A percentile compares a stretch with the other conserved stretches of the same genome.
phyloP scores from a whole-genome alignment of 2,329 filamentous ascomycete genomes.

The Colletotrichum filicis region DNA sequence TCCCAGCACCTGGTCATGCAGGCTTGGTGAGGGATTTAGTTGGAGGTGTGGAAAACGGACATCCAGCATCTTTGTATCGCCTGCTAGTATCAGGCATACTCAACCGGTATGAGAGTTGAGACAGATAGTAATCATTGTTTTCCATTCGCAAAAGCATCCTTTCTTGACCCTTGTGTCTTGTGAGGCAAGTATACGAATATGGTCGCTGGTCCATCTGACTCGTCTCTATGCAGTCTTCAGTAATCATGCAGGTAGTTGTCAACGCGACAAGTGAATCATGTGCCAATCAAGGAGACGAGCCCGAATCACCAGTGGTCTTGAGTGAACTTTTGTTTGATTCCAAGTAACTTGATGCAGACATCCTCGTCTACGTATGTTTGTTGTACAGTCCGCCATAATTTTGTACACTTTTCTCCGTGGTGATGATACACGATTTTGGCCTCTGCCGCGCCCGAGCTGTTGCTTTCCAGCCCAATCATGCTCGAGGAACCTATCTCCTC shows the following conservation, averaged over 20 bases:
- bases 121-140: constrained; percentile 18
- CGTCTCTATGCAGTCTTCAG: neutral
- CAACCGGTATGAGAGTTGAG: constrained; percentile 18
- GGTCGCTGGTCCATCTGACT: neutral
- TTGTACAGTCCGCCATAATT: constrained; percentile 19
- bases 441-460: neutral
- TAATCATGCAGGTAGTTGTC: neutral
- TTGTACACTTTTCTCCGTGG: constrained; percentile 24
- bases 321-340: constrained; percentile 24
- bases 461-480: neutral
- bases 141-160: neutral
- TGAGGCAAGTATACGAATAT: neutral
- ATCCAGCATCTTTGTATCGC: neutral
- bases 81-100: constrained; percentile 4
- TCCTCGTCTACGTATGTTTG: constrained; percentile 3
- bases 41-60: neutral
- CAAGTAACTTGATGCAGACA: neutral
- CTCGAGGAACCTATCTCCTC: neutral
- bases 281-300: neutral
- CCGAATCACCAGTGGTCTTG: neutral
- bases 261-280: neutral
- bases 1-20: neutral
- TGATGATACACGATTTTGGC: constrained; percentile 14
- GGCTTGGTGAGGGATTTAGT: neutral
- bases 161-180: neutral